Base-by-base conservation (phyloP, 2,329 filamentous ascomycete species). In the Colletotrichum sojae region DNA sequence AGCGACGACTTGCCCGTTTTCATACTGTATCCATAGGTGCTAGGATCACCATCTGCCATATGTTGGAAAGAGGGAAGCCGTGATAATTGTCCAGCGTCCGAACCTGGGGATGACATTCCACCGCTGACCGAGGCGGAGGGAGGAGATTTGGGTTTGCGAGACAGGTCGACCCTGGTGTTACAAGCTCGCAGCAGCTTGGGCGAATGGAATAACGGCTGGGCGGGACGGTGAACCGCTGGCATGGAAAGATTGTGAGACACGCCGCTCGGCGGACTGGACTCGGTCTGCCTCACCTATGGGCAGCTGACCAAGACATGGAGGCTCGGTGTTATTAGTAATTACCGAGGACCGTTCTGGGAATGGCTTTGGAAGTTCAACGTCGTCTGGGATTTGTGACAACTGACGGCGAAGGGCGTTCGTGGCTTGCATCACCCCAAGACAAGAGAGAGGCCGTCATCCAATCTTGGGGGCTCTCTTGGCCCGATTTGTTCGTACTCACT, bases 181-280 rank as follows among this genome's bases (percentile, higher is more conserved):
- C 25, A n/a, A 39, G 40, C 13, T n/a, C 31, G 48, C 15, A 15
- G 3, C 16, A 52, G 64, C 12, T n/a, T n/a, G 40, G 40, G 40
- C 54, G 43, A 60, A 39, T 55, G 27, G 43, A 6, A 45, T 22
- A 56, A 66, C 54, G 66, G 61, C 62, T 65, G 22, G 55, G 49
- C 66, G 61, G 66, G 66, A 69, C 61, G 66, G 22, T 46, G 62
- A 59, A 69, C 66, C 61, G 66, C 66, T 55, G 20, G 62, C 16
- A 31, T 60, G 66, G 66, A 52, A 60, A 51, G 15, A 43, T 39
- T 31, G 61, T 66, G 55, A 69, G 54, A 69, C 61, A 60, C 5
- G 40, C 15, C 27, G 15, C 15, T 16, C 18, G 54, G 54, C 48
- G 53, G 39, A 48, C 12, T 10, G 6, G 36, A 53, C 52, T 52